Conservation (phyloP, 257 asterid genomes). For the Solanum chaucha region DNA sequence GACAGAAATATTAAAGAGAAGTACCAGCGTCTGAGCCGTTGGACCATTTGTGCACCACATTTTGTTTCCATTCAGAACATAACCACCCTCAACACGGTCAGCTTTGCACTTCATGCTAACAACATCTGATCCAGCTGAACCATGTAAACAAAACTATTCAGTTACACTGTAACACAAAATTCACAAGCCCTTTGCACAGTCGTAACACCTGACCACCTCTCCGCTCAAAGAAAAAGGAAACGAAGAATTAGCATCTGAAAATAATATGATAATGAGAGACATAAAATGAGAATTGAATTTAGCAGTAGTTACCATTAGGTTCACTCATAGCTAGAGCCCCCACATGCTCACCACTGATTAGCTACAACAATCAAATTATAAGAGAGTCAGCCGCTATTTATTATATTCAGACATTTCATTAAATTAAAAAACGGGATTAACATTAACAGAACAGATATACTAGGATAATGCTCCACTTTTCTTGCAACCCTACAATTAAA, state of each 20-base stretch:
- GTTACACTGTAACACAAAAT: neutral
- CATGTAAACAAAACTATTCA: conserved; percentile 1
- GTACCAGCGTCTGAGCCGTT: conserved; percentile 81
- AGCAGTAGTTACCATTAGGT: conserved; percentile 60
- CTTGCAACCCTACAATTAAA: neutral
- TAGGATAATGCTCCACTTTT: neutral
- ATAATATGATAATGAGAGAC: neutral
- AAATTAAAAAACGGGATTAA: neutral
- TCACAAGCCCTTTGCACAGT: neutral
- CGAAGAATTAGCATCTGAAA: neutral
- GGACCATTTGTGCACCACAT: conserved; percentile 99
- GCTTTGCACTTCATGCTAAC: conserved; percentile 98
- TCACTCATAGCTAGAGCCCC: conserved; percentile 99
- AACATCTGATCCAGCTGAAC: conserved; percentile 95
- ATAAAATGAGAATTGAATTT: neutral
- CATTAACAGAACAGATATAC: neutral
- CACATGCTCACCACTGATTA: conserved; percentile 86
- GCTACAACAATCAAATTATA: conserved; percentile 42
- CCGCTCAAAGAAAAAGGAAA: neutral
- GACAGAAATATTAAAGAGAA: neutral
- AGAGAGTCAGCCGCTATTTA: neutral
- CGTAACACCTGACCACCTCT: neutral
- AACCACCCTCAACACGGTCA: conserved; percentile 83
- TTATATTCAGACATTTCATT: neutral
- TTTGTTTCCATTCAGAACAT: conserved; percentile 85